phyloP scores from a whole-genome alignment of 306 rosid species.

The Leucaena leucocephala region DNA sequence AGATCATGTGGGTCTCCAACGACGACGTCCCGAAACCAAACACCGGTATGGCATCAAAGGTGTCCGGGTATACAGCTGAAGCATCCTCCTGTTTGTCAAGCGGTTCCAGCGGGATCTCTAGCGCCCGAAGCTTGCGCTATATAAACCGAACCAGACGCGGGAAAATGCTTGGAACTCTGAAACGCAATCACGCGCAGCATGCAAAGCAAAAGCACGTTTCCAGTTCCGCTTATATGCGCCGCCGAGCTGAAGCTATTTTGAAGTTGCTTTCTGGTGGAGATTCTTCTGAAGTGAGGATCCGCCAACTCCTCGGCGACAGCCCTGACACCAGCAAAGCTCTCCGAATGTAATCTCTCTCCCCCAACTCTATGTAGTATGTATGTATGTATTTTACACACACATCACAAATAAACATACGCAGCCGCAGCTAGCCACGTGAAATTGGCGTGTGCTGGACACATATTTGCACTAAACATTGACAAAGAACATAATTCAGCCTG shows the following conservation, averaged over 20 bases:
- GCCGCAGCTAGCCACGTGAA: conserved; percentile 14
- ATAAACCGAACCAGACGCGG: conserved; percentile 35
- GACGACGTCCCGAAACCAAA: conserved; percentile 32
- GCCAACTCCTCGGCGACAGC: conserved; percentile 78
- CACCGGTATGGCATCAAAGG: conserved; percentile 29
- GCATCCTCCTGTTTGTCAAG: conserved; percentile 67
- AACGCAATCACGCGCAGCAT: conserved; percentile 31
- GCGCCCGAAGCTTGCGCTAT: conserved; percentile 56
- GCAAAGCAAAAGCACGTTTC: conserved; percentile 15
- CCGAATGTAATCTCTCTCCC: conserved; percentile 61
- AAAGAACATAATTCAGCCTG: background rate
- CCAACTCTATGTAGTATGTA: background rate
- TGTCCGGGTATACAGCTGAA: conserved; percentile 48
- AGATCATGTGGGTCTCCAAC: conserved; percentile 50
- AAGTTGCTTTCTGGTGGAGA: conserved; percentile 62
- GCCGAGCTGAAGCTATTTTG: conserved; percentile 75
- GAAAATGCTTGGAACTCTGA: conserved; percentile 27
- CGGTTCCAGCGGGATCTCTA: conserved; percentile 56
- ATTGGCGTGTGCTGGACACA: background rate
- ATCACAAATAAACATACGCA: background rate
- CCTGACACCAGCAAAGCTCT: conserved; percentile 99
- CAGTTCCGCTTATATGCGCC: conserved; percentile 53
- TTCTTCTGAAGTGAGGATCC: conserved; percentile 76
- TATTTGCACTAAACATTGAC: background rate
- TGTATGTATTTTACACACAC: background rate